A percentile compares a stretch with the other conserved stretches of the same genome.
These are phyloP conservation scores for Amanita rimosa DNA, from an alignment of 768 basidiomycete species.

Conservation along the genomic window DNA sequence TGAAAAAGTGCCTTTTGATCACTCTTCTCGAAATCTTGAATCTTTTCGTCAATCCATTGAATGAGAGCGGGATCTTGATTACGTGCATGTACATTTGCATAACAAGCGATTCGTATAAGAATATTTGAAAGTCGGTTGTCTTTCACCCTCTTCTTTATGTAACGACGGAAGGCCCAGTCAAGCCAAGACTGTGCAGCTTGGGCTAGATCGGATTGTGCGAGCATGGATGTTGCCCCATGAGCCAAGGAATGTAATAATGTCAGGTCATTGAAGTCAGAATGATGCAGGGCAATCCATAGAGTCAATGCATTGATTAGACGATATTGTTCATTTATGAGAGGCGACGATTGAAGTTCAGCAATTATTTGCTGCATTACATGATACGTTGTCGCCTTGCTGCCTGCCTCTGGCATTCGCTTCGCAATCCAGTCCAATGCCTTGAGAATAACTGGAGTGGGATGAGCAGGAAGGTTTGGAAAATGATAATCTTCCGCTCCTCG, in stretches of 20 bases:
- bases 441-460: slow-evolving; percentile 36
- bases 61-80: slow-evolving; percentile 18
- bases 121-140: slow-evolving; percentile 52
- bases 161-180: slow-evolving; percentile 60
- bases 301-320: slow-evolving; percentile 64
- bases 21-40: slow-evolving; percentile 25
- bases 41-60: slow-evolving; percentile 53
- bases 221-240: slow-evolving; percentile 52
- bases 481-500: slow-evolving; percentile 35
- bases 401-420: slow-evolving; percentile 25
- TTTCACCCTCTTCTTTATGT: slow-evolving; percentile 24
- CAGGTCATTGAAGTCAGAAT: slow-evolving; percentile 40
- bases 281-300: slow-evolving; percentile 59
- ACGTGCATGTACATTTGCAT: slow-evolving; percentile 42
- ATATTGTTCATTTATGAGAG: slow-evolving; percentile 76
- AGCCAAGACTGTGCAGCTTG: slow-evolving; percentile 65
- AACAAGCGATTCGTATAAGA: slow-evolving; percentile 56
- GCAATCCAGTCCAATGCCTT: slow-evolving; percentile 52
- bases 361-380: slow-evolving; percentile 71
- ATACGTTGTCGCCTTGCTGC: slow-evolving; percentile 53
- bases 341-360: slow-evolving; percentile 48
- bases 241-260: slow-evolving; percentile 59
- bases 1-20: slow-evolving; percentile 1
- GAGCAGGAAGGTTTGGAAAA: slow-evolving; percentile 56
- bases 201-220: slow-evolving; percentile 59